Percentiles rank a stretch among this genome's conserved stretches.
Evolutionary conservation across 345 rosid genomes (phyloP).

Genomic region (Psidium friedrichsthalianum): DNA sequence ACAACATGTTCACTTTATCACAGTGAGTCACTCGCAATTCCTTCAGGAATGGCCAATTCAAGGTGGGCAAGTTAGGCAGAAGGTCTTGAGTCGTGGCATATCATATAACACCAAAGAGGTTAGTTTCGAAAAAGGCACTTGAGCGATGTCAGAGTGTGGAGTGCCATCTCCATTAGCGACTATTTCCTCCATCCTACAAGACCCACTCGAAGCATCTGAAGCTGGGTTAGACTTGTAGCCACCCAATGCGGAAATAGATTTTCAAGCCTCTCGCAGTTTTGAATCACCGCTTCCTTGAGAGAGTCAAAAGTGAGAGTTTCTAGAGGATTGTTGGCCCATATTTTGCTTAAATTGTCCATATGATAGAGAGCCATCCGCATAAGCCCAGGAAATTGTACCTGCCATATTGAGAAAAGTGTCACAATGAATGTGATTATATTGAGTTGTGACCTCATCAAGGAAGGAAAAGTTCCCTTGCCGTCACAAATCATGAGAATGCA

Average conservation of each 20-base stretch:
- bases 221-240: neutral
- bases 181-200: neutral
- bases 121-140: neutral
- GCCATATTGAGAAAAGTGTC: too few species aligned
- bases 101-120: neutral
- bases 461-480: too few species aligned
- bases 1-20: neutral
- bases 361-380: rapidly evolving
- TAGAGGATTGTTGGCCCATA: neutral
- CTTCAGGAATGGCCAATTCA: neutral
- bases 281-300: rapidly evolving
- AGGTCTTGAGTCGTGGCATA: neutral
- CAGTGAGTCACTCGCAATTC: neutral
- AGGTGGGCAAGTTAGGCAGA: neutral
- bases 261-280: rapidly evolving
- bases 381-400: neutral
- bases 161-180: neutral
- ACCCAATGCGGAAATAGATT: neutral
- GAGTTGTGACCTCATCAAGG: too few species aligned
- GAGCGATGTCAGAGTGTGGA: neutral
- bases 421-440: too few species aligned
- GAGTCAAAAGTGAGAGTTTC: neutral
- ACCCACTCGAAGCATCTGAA: neutral
- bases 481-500: too few species aligned
- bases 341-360: neutral